Percentiles rank a stretch among this genome's conserved stretches.
Conservation (phyloP, 2,329 filamentous ascomycete genomes). For the Seiridium unicorne region DNA sequence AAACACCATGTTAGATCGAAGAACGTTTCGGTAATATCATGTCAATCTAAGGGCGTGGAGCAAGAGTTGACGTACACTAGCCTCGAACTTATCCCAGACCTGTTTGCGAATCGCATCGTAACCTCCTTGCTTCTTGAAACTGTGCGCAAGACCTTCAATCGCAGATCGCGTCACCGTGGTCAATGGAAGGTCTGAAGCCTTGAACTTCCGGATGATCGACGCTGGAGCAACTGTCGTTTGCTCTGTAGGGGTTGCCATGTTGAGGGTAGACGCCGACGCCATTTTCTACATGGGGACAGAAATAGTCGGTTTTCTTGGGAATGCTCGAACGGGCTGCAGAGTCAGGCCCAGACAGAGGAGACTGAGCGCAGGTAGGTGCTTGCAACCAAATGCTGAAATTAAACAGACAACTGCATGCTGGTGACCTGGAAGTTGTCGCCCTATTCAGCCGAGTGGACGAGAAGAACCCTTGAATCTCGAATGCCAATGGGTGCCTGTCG, state of each 20-base stretch:
- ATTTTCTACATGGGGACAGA: constrained; percentile 9
- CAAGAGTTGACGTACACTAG: constrained; percentile 51
- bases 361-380: background rate
- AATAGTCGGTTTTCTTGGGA: no score
- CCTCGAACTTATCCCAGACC: constrained; percentile 72
- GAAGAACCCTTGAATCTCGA: no score
- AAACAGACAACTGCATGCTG: background rate
- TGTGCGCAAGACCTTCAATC: constrained; percentile 74
- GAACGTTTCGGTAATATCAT: no score
- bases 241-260: constrained; percentile 17
- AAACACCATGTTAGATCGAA: background rate
- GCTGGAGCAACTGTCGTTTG: constrained; percentile 21
- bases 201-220: constrained; percentile 49
- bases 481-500: no score
- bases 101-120: constrained; percentile 78
- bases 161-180: constrained; percentile 70
- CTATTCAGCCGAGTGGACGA: background rate
- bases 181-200: constrained; percentile 72
- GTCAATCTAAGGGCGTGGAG: background rate
- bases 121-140: constrained; percentile 83
- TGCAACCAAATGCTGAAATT: background rate
- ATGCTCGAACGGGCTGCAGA: background rate
- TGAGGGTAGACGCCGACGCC: constrained; percentile 15
- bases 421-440: background rate
- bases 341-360: background rate